Evolutionary conservation across 108 stramenopile species (phyloP).

Genomic region (Stephanodiscus triporus): DNA sequence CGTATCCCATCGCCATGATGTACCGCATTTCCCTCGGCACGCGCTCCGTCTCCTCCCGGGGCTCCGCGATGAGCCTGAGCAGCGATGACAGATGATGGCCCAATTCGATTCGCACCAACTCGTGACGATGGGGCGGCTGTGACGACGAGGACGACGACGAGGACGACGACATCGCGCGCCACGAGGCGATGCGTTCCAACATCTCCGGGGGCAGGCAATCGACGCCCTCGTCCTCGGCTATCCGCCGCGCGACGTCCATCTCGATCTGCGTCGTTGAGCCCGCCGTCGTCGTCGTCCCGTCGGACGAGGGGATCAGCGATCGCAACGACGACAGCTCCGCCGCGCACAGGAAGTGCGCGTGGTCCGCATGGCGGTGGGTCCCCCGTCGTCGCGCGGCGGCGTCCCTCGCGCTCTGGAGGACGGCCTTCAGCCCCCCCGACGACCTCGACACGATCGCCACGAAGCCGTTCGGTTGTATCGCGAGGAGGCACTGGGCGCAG

Average conservation of each 20-base stretch:
- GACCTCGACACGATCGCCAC: conserved; percentile 30
- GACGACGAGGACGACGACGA: too few relatives aligned
- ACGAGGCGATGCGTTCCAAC: not conserved
- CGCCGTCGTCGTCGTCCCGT: too few relatives aligned
- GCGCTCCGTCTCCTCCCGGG: not conserved
- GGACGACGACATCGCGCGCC: too few relatives aligned
- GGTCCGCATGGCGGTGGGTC: conserved; percentile 27
- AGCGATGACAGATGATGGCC: conserved; percentile 45
- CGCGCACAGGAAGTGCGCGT: conserved; percentile 46
- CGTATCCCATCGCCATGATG: conserved; percentile 44
- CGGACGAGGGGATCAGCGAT: not conserved
- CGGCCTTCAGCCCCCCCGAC: conserved; percentile 5
- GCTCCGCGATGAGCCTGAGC: conserved; percentile 5
- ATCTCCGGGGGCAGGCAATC: not conserved
- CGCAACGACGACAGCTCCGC: conserved; percentile 22
- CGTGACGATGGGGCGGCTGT: too few relatives aligned
- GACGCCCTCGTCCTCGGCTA: conserved; percentile 17
- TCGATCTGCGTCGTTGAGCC: not conserved
- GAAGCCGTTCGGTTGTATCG: conserved; percentile 40
- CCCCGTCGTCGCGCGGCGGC: not conserved
- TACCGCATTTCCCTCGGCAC: not conserved
- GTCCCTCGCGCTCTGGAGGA: conserved; percentile 14
- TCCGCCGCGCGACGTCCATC: conserved; percentile 19
- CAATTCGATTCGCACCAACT: conserved; percentile 5
- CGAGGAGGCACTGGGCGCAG: conserved; percentile 30